Conservation (phyloP, 2,329 filamentous ascomycete species). For the Aspergillus uvarum region DNA sequence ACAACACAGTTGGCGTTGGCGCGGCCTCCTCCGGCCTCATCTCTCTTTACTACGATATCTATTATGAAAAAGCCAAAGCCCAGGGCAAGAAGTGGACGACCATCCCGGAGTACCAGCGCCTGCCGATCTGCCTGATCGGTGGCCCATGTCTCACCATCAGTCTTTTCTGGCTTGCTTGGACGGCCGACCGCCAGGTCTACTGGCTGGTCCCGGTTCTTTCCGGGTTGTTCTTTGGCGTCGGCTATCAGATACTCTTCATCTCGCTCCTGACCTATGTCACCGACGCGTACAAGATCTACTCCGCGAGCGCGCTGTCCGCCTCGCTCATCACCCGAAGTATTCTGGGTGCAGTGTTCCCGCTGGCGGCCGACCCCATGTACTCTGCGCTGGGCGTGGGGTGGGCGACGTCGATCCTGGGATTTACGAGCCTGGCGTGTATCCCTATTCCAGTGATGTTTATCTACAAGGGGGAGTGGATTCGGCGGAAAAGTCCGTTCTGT, state of each 20-base stretch:
- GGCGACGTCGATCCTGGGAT: conserved; percentile 44
- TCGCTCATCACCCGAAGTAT: conserved; percentile 52
- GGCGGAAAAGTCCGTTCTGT: conserved; percentile 32
- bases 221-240: conserved; percentile 61
- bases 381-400: conserved; percentile 39
- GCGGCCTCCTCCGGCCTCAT: conserved; percentile 58
- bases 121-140: conserved; percentile 70
- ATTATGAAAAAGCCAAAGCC: conserved; percentile 55
- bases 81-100: conserved; percentile 57
- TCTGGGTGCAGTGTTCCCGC: conserved; percentile 57
- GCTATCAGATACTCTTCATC: conserved; percentile 64
- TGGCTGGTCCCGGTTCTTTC: conserved; percentile 61
- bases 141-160: conserved; percentile 60
- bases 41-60: conserved; percentile 65
- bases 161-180: conserved; percentile 61
- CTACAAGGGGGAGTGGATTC: conserved; percentile 28
- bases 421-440: conserved; percentile 39
- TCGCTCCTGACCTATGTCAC: conserved; percentile 64
- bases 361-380: conserved; percentile 46
- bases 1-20: conserved; percentile 57
- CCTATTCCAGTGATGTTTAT: conserved; percentile 44
- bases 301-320: conserved; percentile 57
- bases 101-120: conserved; percentile 60
- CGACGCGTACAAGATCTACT: conserved; percentile 67
- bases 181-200: conserved; percentile 48